Percentiles rank a stretch among this genome's conserved stretches.
Conservation (phyloP, 106 monocot species). For the Alisma plantagoaquatica region DNA sequence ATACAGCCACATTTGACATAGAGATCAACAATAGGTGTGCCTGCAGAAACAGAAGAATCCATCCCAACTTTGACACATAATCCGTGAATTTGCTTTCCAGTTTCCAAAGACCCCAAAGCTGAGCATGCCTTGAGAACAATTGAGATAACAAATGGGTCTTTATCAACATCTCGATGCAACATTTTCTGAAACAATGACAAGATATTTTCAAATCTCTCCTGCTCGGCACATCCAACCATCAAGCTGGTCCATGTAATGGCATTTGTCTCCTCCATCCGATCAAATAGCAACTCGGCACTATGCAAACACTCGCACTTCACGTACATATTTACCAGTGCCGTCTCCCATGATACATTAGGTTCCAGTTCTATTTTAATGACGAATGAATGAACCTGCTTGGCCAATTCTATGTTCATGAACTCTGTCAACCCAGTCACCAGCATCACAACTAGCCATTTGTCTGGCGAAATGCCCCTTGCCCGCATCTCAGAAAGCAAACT, state of each 20-base stretch:
- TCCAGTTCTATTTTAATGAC: conserved; percentile 3
- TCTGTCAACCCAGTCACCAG: conserved; percentile 5
- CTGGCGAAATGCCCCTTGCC: conserved; percentile 5
- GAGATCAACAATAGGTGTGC: conserved; percentile 23
- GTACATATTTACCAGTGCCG: conserved; percentile 15
- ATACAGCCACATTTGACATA: conserved; percentile 18
- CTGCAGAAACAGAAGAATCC: conserved; percentile 25
- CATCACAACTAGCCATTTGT: conserved; percentile 3
- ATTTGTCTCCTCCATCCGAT: conserved; percentile 12
- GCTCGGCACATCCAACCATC: conserved; percentile 19
- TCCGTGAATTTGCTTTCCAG: conserved; percentile 22
- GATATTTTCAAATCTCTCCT: conserved; percentile 7
- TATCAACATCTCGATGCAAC: conserved; percentile 9
- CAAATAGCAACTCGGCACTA: conserved; percentile 7
- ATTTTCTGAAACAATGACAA: conserved; percentile 14
- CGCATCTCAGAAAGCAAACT: conserved; percentile 8
- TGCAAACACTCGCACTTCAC: conserved; percentile 19
- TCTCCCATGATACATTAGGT: conserved; percentile 6
- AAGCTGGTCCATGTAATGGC: conserved; percentile 15
- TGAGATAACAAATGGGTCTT: conserved; percentile 23
- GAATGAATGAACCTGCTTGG: conserved; percentile 19
- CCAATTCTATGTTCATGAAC: conserved; percentile 3
- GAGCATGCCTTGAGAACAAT: conserved; percentile 21
- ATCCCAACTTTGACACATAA: conserved; percentile 18
- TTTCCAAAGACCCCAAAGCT: background rate